Evolutionary conservation across 1,284 basidiomycete species (phyloP).

Genomic region (Ganoderma leucocontextum): DNA sequence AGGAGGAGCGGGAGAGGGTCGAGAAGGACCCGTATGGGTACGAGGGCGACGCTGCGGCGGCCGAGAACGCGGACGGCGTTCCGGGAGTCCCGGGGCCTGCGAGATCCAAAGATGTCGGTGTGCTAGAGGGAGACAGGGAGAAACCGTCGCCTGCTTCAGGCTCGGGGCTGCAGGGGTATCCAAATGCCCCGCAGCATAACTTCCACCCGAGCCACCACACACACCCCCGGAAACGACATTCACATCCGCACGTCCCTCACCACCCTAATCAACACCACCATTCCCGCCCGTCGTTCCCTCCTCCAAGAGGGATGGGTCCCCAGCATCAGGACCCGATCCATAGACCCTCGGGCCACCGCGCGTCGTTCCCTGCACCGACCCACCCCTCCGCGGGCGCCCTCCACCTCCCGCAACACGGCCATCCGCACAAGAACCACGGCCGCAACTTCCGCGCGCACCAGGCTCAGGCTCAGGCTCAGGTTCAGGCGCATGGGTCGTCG

Average conservation of each 20-base stretch:
- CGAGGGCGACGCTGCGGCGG: constrained; percentile 34
- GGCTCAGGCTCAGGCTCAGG: constrained; percentile 17
- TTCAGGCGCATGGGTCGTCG: constrained; percentile 23
- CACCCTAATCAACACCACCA: constrained; percentile 30
- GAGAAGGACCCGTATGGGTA: constrained; percentile 47
- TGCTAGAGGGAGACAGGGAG: constrained; percentile 23
- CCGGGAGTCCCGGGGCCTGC: not conserved
- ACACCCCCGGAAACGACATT: constrained; percentile 42
- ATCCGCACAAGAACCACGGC: constrained; percentile 26
- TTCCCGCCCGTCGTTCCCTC: constrained; percentile 29
- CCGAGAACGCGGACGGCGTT: constrained; percentile 24
- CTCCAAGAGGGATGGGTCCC: constrained; percentile 21
- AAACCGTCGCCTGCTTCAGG: not conserved
- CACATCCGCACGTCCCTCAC: constrained; percentile 36
- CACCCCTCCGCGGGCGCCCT: constrained; percentile 38
- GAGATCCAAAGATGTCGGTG: constrained; percentile 29
- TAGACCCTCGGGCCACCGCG: constrained; percentile 33
- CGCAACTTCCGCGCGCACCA: constrained; percentile 23
- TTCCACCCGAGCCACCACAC: constrained; percentile 30
- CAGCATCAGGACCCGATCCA: constrained; percentile 34
- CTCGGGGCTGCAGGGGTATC: constrained; percentile 10
- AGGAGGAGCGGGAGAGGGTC: constrained; percentile 49
- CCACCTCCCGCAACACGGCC: constrained; percentile 35
- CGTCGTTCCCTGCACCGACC: constrained; percentile 32
- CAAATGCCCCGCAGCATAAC: constrained; percentile 25